Base-by-base conservation (phyloP, 169 alveolate species). In the Plasmodium falciparum region DNA sequence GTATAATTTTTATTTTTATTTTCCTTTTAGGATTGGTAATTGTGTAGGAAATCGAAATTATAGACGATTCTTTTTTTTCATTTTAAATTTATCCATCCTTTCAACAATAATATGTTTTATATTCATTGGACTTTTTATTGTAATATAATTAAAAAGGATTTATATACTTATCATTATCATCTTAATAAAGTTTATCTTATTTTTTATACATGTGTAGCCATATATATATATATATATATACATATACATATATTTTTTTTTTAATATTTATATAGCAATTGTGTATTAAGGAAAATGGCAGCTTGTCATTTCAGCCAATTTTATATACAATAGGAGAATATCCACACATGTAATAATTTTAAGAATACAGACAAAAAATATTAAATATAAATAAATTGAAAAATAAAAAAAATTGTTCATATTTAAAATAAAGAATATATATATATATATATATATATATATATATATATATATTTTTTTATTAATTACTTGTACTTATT, bases 101-200 rank as follows among this genome's bases (percentile, higher is more conserved):
- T 80, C 90, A n/a, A 80, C 83, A 69, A 67, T 80, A 62, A 80
- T 80, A 2, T 80, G 90, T 33, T 80, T 80, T 69, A 80, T 63
- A n/a, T 80, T 80, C 59, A 66, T 80, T 58, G 90, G 90, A 24
- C 39, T 69, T 33, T 80, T 80, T 80, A 70, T 80, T 52, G 90
- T 80, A 80, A 80, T 69, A 26, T 15, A n/a, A 29, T n/a, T 29
- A 29, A 66, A 29, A 13, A 62, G 43, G 39, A 66, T n/a, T 8
- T 22, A 22, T 33, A 26, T 33, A 52, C 17, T 20, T 75, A 12
- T 4, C 0, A 15, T n/a, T 43, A 12, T 15, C 17, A 7, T 15
- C 22, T 52, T 33, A 4, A 33, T 33, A 33, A 33, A 33, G 45
- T 33, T 33, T 33, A 6, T 33, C 1, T 33, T 33, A 2, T 33